Conservation (phyloP, 2,329 filamentous ascomycete genomes). For the Verticillium albo-atrum region DNA sequence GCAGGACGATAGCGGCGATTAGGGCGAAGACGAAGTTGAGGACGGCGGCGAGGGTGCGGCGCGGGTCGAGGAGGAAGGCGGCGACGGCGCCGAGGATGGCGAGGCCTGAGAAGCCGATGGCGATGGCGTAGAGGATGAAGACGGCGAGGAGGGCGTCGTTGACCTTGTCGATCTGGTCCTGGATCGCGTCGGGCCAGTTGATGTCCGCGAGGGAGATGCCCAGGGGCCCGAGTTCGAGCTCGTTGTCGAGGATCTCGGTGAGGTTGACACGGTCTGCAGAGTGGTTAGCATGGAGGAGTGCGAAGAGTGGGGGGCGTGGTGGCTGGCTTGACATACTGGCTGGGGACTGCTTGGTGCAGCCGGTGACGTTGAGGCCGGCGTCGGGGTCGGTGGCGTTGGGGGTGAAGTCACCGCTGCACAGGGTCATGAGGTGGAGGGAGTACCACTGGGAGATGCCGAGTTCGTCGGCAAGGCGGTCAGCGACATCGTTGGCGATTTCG, state of each 20-base stretch:
- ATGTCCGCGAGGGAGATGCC: slow-evolving; percentile 39
- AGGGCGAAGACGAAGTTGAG: slow-evolving; percentile 31
- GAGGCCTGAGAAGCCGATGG: slow-evolving; percentile 35
- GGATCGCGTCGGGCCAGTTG: slow-evolving; percentile 38
- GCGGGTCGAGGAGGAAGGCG: slow-evolving; percentile 26
- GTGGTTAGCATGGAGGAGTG: not conserved
- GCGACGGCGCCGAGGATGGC: slow-evolving; percentile 34
- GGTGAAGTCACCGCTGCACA: slow-evolving; percentile 40
- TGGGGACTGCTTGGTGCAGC: slow-evolving; percentile 36
- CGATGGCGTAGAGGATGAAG: slow-evolving; percentile 44
- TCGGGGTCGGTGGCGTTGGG: slow-evolving; percentile 34
- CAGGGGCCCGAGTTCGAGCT: slow-evolving; percentile 40
- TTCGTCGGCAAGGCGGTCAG: slow-evolving; percentile 33
- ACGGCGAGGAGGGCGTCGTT: slow-evolving; percentile 43
- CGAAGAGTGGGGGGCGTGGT: not conserved
- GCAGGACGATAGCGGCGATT: slow-evolving; percentile 30
- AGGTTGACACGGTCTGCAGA: slow-evolving; percentile 38
- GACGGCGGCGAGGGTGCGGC: slow-evolving; percentile 18
- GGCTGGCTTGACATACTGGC: slow-evolving; percentile 32
- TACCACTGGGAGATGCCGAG: slow-evolving; percentile 48
- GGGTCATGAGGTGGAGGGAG: slow-evolving; percentile 43
- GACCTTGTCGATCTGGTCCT: slow-evolving; percentile 42
- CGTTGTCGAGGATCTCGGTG: slow-evolving; percentile 38
- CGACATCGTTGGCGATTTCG: slow-evolving; percentile 32
- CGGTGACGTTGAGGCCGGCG: slow-evolving; percentile 36